Evolutionary conservation across 768 basidiomycete genomes (phyloP).

Genomic region (Hysterangium stoloniferum): DNA sequence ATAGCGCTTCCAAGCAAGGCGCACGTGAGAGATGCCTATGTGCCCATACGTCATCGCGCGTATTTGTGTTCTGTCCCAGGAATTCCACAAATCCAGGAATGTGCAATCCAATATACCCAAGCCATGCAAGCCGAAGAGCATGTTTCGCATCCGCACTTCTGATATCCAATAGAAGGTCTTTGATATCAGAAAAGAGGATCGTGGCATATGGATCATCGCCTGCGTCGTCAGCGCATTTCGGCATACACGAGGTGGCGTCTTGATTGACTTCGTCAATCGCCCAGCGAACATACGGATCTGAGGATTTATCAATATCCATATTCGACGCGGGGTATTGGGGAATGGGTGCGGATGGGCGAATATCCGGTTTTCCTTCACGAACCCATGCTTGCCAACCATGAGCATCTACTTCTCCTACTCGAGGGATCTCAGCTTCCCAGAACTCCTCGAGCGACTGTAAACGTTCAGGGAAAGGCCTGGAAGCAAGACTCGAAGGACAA

Average conservation of each 20-base stretch:
- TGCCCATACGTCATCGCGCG: constrained; percentile 64
- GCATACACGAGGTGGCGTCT: constrained; percentile 38
- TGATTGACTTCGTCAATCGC: constrained; percentile 43
- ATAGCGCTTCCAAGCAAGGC: constrained; percentile 41
- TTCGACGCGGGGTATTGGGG: not conserved
- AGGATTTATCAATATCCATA: not conserved
- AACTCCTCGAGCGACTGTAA: constrained; percentile 65
- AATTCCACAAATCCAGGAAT: constrained; percentile 55
- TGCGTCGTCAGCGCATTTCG: constrained; percentile 48
- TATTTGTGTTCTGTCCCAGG: constrained; percentile 26
- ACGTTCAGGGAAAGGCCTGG: constrained; percentile 37
- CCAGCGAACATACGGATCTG: constrained; percentile 67
- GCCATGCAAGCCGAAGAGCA: constrained; percentile 59
- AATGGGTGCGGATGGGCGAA: too few relatives aligned
- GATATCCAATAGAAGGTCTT: constrained; percentile 40
- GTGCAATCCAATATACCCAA: constrained; percentile 63
- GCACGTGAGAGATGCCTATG: constrained; percentile 38
- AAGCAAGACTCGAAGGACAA: constrained; percentile 38
- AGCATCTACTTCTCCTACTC: constrained; percentile 61
- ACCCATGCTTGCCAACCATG: constrained; percentile 66
- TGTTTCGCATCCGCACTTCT: constrained; percentile 38
- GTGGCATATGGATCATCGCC: constrained; percentile 64
- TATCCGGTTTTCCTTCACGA: constrained; percentile 30
- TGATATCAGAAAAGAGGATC: constrained; percentile 68
- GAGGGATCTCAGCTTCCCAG: constrained; percentile 78